Evolutionary conservation across 495 filamentous ascomycete genomes (phyloP).

Genomic region (Trypethelium eluteriae): DNA sequence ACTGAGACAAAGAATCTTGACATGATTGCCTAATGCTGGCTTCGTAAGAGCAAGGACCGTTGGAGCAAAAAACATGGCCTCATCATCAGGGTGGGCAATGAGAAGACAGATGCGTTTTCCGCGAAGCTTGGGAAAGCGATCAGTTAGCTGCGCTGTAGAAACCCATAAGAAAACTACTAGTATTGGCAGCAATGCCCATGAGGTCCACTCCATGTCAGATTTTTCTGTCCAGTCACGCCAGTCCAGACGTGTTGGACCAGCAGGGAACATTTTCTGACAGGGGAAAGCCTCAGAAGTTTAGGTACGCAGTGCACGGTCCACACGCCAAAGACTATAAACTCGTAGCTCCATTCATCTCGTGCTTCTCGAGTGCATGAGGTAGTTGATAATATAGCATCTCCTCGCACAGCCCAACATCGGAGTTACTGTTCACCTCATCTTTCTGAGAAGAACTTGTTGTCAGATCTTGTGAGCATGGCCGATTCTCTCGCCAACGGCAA

Average conservation of each 20-base stretch:
- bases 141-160: slow-evolving; percentile 50
- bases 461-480: slow-evolving; percentile 9
- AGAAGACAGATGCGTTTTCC: slow-evolving; percentile 80
- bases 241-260: too few relatives aligned
- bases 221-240: background rate
- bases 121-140: slow-evolving; percentile 58
- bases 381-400: too few relatives aligned
- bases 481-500: slow-evolving; percentile 37
- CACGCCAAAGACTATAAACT: too few relatives aligned
- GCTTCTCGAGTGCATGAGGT: too few relatives aligned
- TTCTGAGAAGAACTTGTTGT: background rate
- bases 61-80: slow-evolving; percentile 98
- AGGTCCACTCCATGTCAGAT: slow-evolving; percentile 28
- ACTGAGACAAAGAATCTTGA: slow-evolving; percentile 89
- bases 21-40: slow-evolving; percentile 68
- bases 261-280: too few relatives aligned
- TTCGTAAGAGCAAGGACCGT: slow-evolving; percentile 72
- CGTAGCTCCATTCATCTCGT: too few relatives aligned
- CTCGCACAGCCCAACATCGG: too few relatives aligned
- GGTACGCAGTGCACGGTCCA: too few relatives aligned
- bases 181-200: slow-evolving; percentile 47
- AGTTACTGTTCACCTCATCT: too few relatives aligned
- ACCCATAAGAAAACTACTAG: slow-evolving; percentile 49
- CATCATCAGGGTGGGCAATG: slow-evolving; percentile 96
- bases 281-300: too few relatives aligned